Percentiles rank a stretch among this genome's conserved stretches.
Conservation (phyloP, 1,284 basidiomycete genomes). For the Vanrija sp. region DNA sequence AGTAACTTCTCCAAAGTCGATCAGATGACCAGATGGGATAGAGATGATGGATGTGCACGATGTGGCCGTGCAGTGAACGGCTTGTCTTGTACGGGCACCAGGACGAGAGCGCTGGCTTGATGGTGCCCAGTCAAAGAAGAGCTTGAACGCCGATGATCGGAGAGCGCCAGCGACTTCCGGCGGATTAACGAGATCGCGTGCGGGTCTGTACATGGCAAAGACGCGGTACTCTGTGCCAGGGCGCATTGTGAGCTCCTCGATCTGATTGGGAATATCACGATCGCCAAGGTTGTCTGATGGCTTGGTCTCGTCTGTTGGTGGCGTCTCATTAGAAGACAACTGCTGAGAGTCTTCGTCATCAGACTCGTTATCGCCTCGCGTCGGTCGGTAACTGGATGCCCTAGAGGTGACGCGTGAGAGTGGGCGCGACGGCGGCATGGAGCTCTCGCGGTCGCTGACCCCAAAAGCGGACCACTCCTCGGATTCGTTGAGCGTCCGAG, state of each 20-base stretch:
- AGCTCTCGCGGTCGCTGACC: constrained; percentile 24
- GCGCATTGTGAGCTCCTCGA: constrained; percentile 53
- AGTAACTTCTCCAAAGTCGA: constrained; percentile 54
- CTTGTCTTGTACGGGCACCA: constrained; percentile 14
- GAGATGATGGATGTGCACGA: constrained; percentile 53
- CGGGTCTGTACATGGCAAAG: constrained; percentile 51
- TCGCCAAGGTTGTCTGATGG: constrained; percentile 19
- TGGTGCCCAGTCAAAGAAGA: constrained; percentile 51
- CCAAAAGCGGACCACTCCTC: constrained; percentile 5
- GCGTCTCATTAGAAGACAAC: constrained; percentile 14
- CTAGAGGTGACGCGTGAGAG: constrained; percentile 39
- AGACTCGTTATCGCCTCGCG: constrained; percentile 26
- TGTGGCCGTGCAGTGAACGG: constrained; percentile 43
- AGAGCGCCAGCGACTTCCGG: constrained; percentile 45
- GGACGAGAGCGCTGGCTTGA: constrained; percentile 17
- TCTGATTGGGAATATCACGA: constrained; percentile 43
- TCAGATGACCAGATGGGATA: constrained; percentile 41
- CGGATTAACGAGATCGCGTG: constrained; percentile 37
- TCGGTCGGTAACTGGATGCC: constrained; percentile 31
- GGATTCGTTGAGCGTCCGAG: not conserved
- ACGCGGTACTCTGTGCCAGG: constrained; percentile 54
- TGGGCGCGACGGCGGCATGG: constrained; percentile 33
- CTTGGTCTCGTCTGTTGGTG: not conserved
- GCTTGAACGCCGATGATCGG: constrained; percentile 46
- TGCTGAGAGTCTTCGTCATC: constrained; percentile 33